Evolutionary conservation across 495 filamentous ascomycete genomes (phyloP).

Genomic region (Talaromyces trachyspermus): DNA sequence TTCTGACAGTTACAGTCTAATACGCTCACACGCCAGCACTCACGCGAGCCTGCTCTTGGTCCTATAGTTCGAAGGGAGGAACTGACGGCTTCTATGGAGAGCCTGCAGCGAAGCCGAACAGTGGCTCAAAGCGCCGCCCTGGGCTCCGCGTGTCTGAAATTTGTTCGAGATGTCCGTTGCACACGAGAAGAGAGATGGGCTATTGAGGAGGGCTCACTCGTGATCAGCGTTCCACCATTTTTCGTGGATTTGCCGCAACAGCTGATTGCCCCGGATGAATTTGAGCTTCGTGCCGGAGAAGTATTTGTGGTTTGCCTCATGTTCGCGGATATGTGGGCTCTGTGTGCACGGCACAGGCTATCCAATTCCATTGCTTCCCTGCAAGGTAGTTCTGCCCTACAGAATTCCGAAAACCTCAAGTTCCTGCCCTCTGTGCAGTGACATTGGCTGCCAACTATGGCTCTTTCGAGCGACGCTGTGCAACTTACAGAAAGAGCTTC

Average conservation of each 20-base stretch:
- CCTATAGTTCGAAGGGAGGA: not conserved
- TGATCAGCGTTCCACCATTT: conserved; percentile 19
- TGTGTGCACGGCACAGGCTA: conserved; percentile 18
- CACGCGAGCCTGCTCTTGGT: not conserved
- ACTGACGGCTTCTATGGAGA: not conserved
- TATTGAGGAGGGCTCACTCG: conserved; percentile 26
- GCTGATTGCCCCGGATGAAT: conserved; percentile 17
- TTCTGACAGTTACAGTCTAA: conserved; percentile 6
- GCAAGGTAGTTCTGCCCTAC: too few relatives aligned
- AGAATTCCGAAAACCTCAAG: conserved; percentile 9
- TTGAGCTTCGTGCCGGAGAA: conserved; percentile 19
- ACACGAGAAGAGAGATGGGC: conserved; percentile 17
- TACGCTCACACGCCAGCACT: not conserved
- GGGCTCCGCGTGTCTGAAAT: conserved; percentile 18
- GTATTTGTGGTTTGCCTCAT: conserved; percentile 21
- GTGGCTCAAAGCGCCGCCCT: conserved; percentile 7
- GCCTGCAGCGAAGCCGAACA: not conserved
- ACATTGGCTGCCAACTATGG: conserved; percentile 24
- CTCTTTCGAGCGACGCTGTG: conserved; percentile 17
- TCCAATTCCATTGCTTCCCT: conserved; percentile 1
- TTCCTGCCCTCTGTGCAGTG: conserved; percentile 29
- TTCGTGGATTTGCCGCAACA: conserved; percentile 15
- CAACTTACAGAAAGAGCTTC: not conserved
- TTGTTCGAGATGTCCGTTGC: conserved; percentile 21
- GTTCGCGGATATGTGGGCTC: conserved; percentile 28